A percentile compares a stretch with the other conserved stretches of the same genome.
Evolutionary conservation across 2,329 filamentous ascomycete species (phyloP).

Genomic region (Pseudovirgaria hyperparasitica): DNA sequence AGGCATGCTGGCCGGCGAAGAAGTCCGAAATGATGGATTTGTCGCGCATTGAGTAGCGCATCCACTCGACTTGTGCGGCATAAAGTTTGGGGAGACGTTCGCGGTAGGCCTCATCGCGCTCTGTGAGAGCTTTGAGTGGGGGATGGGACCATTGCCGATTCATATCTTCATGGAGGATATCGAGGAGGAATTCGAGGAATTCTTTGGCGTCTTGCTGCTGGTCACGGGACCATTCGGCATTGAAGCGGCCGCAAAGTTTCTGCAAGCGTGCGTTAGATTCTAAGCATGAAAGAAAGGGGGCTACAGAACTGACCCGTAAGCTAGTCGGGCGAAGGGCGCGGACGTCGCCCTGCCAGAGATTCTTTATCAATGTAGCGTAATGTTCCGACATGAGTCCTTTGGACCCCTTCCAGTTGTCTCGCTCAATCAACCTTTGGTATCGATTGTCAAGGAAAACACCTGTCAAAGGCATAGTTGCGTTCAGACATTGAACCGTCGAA

Average conservation of each 20-base stretch:
- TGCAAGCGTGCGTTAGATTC: slow-evolving; percentile 15
- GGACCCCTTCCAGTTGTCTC: slow-evolving; percentile 51
- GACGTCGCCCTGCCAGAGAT: slow-evolving; percentile 48
- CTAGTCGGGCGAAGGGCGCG: slow-evolving; percentile 32
- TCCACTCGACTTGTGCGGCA: slow-evolving; percentile 65
- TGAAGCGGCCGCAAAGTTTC: slow-evolving; percentile 51
- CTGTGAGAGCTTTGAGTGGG: slow-evolving; percentile 45
- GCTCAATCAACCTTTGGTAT: slow-evolving; percentile 46
- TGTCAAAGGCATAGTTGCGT: slow-evolving; percentile 52
- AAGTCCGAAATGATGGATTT: slow-evolving; percentile 66
- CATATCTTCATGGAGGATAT: slow-evolving; percentile 75
- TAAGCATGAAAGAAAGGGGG: slow-evolving; percentile 38
- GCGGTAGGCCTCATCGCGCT: slow-evolving; percentile 46
- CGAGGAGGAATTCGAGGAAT: slow-evolving; percentile 71
- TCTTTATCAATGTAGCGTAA: slow-evolving; percentile 48
- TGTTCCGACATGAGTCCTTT: slow-evolving; percentile 49
- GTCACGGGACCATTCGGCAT: slow-evolving; percentile 56
- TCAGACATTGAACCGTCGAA: slow-evolving; percentile 72
- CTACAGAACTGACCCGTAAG: slow-evolving; percentile 24
- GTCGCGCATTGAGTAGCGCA: slow-evolving; percentile 54
- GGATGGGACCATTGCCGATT: slow-evolving; percentile 52
- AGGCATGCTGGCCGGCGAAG: slow-evolving; percentile 62
- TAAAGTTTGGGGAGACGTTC: slow-evolving; percentile 49
- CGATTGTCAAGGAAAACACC: slow-evolving; percentile 53
- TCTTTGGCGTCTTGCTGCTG: slow-evolving; percentile 87